Conservation (phyloP, 1,284 basidiomycete genomes). For the Malassezia caprae region DNA sequence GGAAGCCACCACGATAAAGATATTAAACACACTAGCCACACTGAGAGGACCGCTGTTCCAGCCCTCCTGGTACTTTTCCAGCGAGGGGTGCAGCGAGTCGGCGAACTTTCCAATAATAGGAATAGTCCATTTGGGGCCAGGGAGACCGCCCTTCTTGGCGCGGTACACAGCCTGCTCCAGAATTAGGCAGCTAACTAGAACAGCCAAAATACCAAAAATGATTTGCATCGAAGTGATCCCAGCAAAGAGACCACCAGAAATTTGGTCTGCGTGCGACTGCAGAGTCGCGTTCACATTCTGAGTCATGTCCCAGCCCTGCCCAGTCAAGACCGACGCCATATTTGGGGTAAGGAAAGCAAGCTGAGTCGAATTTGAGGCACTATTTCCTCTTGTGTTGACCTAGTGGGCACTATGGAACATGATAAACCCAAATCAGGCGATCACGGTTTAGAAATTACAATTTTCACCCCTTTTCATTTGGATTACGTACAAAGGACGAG, state of each 20-base stretch:
- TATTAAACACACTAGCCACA: conserved; percentile 44
- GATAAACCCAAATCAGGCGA: conserved; percentile 5
- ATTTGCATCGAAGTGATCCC: conserved; percentile 10
- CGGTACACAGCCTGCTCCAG: conserved; percentile 21
- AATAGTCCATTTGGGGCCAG: conserved; percentile 45
- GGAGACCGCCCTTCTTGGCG: conserved; percentile 33
- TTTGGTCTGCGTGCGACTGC: neutral
- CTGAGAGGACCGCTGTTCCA: conserved; percentile 47
- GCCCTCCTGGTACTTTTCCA: conserved; percentile 45
- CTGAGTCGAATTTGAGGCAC: neutral
- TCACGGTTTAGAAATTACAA: neutral
- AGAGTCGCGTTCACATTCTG: neutral
- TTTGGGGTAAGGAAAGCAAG: neutral
- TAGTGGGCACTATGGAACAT: neutral
- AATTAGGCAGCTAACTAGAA: conserved; percentile 22
- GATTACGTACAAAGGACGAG: neutral
- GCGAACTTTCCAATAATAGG: conserved; percentile 47
- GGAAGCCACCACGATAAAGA: conserved; percentile 47
- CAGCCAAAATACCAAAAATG: conserved; percentile 28
- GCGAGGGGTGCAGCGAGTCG: conserved; percentile 41
- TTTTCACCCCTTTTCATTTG: neutral
- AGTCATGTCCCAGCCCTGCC: conserved; percentile 2
- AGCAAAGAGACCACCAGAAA: neutral
- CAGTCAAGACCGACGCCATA: neutral
- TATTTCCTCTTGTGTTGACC: neutral